Evolutionary conservation across 2,329 filamentous ascomycete species (phyloP), one percentile per base, ranked within the genome.

Genomic region (Pestalotiopsis fici): DNA sequence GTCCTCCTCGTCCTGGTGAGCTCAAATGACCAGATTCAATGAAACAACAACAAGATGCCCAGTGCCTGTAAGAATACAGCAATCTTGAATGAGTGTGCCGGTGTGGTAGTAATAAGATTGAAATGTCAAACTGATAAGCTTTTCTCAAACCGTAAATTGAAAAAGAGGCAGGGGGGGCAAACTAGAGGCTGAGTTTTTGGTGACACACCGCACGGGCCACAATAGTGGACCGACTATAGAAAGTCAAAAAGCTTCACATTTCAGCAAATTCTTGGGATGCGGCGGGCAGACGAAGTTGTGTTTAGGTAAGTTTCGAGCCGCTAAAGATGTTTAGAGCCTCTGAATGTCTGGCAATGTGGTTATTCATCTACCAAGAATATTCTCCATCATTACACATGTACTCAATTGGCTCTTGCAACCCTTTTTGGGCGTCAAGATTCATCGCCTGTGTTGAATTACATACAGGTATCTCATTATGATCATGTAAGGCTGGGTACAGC

Each of bases 401-500:
- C 39, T 15, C 3, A 4, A 50, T 21, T 35, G 31, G 18, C 9
- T 50, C n/a, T 50, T 18, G n/a, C 18, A 2, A 35, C 18, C 21
- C n/a, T 50, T n/a, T 43, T 3, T 3, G 21, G 6, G 18, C 18
- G 6, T n/a, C 15, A 7, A 50, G 21, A 23, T 50, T 9, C 4
- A 50, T 50, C n/a, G 21, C 18, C n/a, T 23, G 43, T 50, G 21
- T 9, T n/a, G 43, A 50, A 50, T 50, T 50, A 50, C 18, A 50
- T 60, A 39, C 28, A 39, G 57, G n/a, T n/a, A 27, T 60, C 28
- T 60, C 57, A 37, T 60, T 37, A 60, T 60, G 28, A 60, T 60
- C 57, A 60, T 60, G 27, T 31, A 37, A n/a, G 57, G 57, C 57
- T 37, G 25, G 9, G 11, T 31, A 21, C n/a, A 60, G 57, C 57